phyloP scores from a whole-genome alignment of 2,329 filamentous ascomycete species.

The Mollisia scopiformis region DNA sequence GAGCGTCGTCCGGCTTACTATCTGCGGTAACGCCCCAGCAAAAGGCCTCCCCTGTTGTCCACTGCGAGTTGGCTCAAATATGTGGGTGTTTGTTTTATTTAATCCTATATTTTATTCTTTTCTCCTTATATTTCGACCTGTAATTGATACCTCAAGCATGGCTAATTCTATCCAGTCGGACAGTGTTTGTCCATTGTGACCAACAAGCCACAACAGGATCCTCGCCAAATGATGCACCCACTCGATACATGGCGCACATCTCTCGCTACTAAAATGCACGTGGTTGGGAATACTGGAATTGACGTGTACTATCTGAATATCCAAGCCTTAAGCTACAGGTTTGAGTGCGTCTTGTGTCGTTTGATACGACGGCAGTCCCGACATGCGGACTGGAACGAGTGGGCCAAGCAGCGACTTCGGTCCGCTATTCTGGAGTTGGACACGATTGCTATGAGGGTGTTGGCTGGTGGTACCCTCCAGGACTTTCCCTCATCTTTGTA shows the following conservation, averaged over 20 bases:
- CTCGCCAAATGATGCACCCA: constrained; percentile 12
- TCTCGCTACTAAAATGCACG: constrained; percentile 11
- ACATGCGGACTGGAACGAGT: constrained; percentile 12
- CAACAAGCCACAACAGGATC: constrained; percentile 13
- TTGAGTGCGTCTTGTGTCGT: constrained; percentile 12
- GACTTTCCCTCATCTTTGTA: constrained; percentile 11
- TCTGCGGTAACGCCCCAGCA: constrained; percentile 8
- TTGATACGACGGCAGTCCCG: constrained; percentile 9
- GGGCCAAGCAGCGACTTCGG: constrained; percentile 10
- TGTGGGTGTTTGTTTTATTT: constrained; percentile 6
- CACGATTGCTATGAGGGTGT: constrained; percentile 10
- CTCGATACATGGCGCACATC: constrained; percentile 11
- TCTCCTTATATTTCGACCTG: neutral
- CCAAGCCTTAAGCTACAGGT: constrained; percentile 11
- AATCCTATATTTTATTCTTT: constrained; percentile 8
- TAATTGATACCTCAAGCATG: constrained; percentile 11
- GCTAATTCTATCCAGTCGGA: constrained; percentile 10
- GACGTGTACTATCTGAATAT: constrained; percentile 13
- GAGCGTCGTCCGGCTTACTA: constrained; percentile 7
- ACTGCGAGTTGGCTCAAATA: constrained; percentile 11
- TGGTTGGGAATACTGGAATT: constrained; percentile 11
- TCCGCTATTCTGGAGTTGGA: constrained; percentile 10
- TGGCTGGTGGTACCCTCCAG: constrained; percentile 9
- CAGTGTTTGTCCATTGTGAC: constrained; percentile 11
- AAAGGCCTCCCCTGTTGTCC: constrained; percentile 8